Evolutionary conservation across 768 basidiomycete species (phyloP), one percentile per base, ranked within the genome.

Genomic region (Pleurotus giganteus): DNA sequence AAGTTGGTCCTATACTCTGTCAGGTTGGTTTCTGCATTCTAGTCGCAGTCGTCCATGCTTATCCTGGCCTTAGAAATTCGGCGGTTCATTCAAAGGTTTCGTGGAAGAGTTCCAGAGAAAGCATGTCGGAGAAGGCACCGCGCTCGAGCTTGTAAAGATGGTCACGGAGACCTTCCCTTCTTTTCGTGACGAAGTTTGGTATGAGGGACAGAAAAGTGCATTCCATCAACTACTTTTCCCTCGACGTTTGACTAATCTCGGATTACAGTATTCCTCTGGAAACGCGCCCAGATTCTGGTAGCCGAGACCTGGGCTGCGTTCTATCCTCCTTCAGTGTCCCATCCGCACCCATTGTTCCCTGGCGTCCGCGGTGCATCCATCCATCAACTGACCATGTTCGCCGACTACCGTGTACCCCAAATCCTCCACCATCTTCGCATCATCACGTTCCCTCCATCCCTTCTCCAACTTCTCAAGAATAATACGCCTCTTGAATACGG

Each of bases 261-360:
- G 17, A 29, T 37, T 44, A 19, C 50, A 92, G 90, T 94, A 6
- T 84, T 70, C 68, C 77, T 95, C 54, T 94, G 92, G 89, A 96
- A 96, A 66, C 85, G 93, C 29, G 86, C 92, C 1, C 93, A 96
- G 60, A 96, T 96, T 54, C 78, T 95, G 34, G 87, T 94, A 28
- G 93, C 93, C 0, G 93, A 96, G 65, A 85, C 84, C 0, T 94
- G 91, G 93, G 93, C 94, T 1, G 92, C 93, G 2, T 94, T 94
- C 74, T 89, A 88, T 67, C 91, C 91, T 1, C 63, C 71, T 3
- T 67, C 74, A 2, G 56, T 71, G 9, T 60, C 70, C 5, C 66
- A 27, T 5, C 61, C 73, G 0, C 92, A 94, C 66, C 92, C 91
- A 2, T 71, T 94, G 39, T 91, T 94, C 70, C 86, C 88, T 2